Percentiles rank a stretch among this genome's conserved stretches.
Evolutionary conservation across 345 rosid species (phyloP).

Genomic region (Excoecaria agallocha): DNA sequence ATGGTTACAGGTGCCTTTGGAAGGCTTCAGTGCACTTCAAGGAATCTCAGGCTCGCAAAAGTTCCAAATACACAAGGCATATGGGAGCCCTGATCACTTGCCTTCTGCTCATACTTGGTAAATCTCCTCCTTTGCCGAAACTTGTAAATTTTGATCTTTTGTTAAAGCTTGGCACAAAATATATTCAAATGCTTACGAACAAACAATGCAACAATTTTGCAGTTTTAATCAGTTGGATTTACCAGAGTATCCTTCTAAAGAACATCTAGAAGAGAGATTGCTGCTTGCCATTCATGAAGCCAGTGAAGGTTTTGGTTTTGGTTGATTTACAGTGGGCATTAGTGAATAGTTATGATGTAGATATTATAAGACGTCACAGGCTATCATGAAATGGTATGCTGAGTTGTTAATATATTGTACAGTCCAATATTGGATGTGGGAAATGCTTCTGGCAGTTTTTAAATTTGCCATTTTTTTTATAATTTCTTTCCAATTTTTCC

Average conservation of each 20-base stretch:
- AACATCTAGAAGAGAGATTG: slow-evolving; percentile 84
- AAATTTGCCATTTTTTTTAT: slow-evolving; percentile 24
- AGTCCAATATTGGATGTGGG: slow-evolving; percentile 45
- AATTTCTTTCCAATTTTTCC: neutral
- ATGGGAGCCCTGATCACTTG: slow-evolving; percentile 84
- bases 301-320: slow-evolving; percentile 93
- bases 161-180: neutral
- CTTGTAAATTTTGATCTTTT: neutral
- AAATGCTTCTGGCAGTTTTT: slow-evolving; percentile 50
- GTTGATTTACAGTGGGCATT: slow-evolving; percentile 33
- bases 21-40: slow-evolving; percentile 94
- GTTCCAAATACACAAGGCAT: slow-evolving; percentile 98
- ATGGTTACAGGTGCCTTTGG: slow-evolving; percentile 74
- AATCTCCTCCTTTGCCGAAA: neutral
- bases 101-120: slow-evolving; percentile 99
- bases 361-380: slow-evolving; percentile 16
- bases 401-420: slow-evolving; percentile 52
- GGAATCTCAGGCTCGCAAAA: slow-evolving; percentile 95
- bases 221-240: slow-evolving; percentile 97
- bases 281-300: slow-evolving; percentile 95
- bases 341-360: slow-evolving; percentile 35
- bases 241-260: slow-evolving; percentile 92
- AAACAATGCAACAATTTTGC: slow-evolving; percentile 20
- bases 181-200: neutral
- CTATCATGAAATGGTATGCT: slow-evolving; percentile 19